Evolutionary conservation across 23 red algal species (phyloP).

Genomic region (Gracilaria gracilis): DNA sequence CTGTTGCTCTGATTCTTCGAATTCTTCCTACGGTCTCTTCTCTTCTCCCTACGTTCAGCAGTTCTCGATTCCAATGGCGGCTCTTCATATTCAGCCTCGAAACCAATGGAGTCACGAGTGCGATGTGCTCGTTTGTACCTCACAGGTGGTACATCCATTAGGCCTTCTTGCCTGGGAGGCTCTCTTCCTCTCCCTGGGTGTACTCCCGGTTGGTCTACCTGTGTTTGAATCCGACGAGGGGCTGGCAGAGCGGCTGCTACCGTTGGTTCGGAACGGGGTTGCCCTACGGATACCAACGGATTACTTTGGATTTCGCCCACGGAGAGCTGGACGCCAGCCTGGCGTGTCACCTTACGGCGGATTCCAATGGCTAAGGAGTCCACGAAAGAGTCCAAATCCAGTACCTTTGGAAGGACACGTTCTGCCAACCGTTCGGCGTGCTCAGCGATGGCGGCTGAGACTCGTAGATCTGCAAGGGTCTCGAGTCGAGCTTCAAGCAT

Average conservation of each 20-base stretch:
- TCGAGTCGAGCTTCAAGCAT: background rate
- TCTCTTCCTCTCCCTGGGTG: background rate
- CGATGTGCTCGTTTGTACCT: background rate
- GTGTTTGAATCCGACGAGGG: background rate
- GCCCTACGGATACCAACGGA: background rate
- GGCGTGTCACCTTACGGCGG: background rate
- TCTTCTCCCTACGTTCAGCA: constrained; percentile 12
- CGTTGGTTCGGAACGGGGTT: background rate
- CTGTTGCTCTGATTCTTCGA: constrained; percentile 19
- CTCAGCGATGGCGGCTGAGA: background rate
- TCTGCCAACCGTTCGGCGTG: background rate
- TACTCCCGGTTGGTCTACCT: background rate
- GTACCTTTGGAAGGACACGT: background rate
- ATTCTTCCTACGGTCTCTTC: background rate
- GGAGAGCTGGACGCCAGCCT: background rate
- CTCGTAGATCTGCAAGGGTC: constrained; percentile 1
- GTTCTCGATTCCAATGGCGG: background rate
- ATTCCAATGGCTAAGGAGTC: background rate
- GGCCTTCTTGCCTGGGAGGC: background rate
- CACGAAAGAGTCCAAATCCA: background rate
- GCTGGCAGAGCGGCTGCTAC: background rate
- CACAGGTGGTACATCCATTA: background rate
- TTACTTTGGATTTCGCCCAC: background rate
- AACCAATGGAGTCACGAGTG: background rate
- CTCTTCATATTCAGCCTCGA: constrained; percentile 11